Evolutionary conservation across 2,329 filamentous ascomycete species (phyloP), one percentile per base, ranked within the genome.

Genomic region (Colletotrichum graminicola): DNA sequence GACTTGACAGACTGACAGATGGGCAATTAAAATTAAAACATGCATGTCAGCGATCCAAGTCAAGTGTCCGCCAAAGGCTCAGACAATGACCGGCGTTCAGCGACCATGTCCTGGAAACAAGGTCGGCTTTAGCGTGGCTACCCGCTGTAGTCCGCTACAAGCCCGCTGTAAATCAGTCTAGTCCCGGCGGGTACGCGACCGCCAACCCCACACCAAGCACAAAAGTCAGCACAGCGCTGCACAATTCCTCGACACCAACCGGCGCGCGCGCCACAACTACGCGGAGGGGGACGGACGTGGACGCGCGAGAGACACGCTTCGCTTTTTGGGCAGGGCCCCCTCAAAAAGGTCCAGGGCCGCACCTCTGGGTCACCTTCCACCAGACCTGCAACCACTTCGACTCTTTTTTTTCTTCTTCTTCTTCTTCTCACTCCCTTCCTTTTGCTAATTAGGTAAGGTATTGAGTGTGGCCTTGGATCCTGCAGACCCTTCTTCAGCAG

Each of bases 311-410:
- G 61, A 63, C 61, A 63, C 61, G 61, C 61, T 63, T 62, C 60
- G 45, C 16, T 51, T 62, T 62, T 62, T 51, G 43, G 67, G 63
- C 59, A 66, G 67, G 63, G 41, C 56, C 64, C 43, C 72, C 75
- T 77, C 74, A 77, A 76, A 78, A 78, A 79, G 76, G 75, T 62
- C 69, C 76, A 72, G 73, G 74, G 73, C 74, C 76, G 73, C 61
- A 73, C 74, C 71, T 71, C 71, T 52, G 72, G 77, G 72, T 73
- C 74, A 75, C 75, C 68, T 74, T 72, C 67, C 66, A 74, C 69
- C 73, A 71, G 77, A 75, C 77, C 76, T 76, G 62, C 71, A 71
- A 67, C 71, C 63, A 69, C 32, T 68, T 70, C 66, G 61, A 49
- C 41, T 51, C 41, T 68, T 47, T 69, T 71, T 72, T n/a, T 45